Evolutionary conservation across 2,329 filamentous ascomycete genomes (phyloP).

Genomic region (Periconia macrospinosa): DNA sequence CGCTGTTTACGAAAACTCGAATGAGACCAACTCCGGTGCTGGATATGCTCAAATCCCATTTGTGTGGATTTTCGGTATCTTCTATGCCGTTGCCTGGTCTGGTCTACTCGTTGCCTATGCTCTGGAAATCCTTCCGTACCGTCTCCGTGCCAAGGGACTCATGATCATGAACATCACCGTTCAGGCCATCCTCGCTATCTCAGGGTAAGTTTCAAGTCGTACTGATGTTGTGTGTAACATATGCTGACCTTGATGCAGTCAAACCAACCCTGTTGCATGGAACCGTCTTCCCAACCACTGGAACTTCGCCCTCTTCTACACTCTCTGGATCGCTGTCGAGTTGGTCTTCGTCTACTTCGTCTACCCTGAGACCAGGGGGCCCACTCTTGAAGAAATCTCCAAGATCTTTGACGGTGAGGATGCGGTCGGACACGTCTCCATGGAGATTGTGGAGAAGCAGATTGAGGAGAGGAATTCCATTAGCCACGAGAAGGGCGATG

Average conservation of each 20-base stretch:
- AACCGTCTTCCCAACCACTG: constrained; percentile 58
- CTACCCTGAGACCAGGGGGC: constrained; percentile 1
- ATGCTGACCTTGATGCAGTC: constrained; percentile 35
- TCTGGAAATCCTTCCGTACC: constrained; percentile 54
- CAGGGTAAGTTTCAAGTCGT: constrained; percentile 31
- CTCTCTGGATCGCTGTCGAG: constrained; percentile 62
- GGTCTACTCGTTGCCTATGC: constrained; percentile 59
- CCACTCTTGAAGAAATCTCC: background rate
- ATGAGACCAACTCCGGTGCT: constrained; percentile 32
- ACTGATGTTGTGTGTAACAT: background rate
- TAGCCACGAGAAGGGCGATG: background rate
- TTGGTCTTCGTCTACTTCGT: constrained; percentile 57
- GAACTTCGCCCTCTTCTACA: constrained; percentile 69
- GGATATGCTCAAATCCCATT: constrained; percentile 53
- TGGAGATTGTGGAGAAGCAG: background rate
- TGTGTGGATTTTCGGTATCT: constrained; percentile 54
- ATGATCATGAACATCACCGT: constrained; percentile 64
- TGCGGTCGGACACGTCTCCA: background rate
- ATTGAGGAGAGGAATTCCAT: background rate
- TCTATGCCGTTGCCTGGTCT: constrained; percentile 61
- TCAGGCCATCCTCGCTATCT: constrained; percentile 64
- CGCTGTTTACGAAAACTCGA: constrained; percentile 22
- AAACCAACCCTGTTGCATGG: constrained; percentile 65
- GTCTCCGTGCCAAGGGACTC: constrained; percentile 53
- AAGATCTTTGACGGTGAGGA: background rate